Conservation (phyloP, 1,284 basidiomycete species). For the Lentinula novae-zelandiae region DNA sequence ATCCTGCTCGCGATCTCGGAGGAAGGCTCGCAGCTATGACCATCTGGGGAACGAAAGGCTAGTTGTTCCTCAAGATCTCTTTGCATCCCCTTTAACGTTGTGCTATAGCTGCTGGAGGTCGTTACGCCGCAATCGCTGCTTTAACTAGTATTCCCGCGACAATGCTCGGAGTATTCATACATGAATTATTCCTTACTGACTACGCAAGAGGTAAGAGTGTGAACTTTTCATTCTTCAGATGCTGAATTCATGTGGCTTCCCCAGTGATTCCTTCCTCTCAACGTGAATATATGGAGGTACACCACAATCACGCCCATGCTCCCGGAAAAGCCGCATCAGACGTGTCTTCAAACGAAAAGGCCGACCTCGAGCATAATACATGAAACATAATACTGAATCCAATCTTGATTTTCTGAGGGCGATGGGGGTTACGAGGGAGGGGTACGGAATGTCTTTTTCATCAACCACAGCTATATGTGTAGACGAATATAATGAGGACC, state of each 20-base stretch:
- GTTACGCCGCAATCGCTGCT: conserved; percentile 60
- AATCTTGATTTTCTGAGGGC: not conserved
- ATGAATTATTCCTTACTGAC: conserved; percentile 53
- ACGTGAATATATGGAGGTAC: conserved; percentile 20
- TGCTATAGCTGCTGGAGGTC: conserved; percentile 45
- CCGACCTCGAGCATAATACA: not conserved
- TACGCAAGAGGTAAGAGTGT: conserved; percentile 42
- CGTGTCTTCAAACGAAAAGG: not conserved
- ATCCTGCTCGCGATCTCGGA: conserved; percentile 66
- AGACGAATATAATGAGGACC: too few species aligned
- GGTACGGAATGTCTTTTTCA: too few species aligned
- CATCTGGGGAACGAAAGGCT: conserved; percentile 50
- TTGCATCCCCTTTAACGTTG: not conserved
- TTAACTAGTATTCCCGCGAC: conserved; percentile 60
- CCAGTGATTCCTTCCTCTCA: conserved; percentile 21
- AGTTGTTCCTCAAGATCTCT: not conserved
- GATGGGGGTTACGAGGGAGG: not conserved
- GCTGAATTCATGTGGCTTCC: not conserved
- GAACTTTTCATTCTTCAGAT: not conserved
- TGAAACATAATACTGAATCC: not conserved
- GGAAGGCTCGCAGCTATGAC: conserved; percentile 53
- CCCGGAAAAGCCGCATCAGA: not conserved
- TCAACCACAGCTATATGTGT: too few species aligned
- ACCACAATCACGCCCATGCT: conserved; percentile 20
- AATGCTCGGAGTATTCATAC: conserved; percentile 44